Conservation (phyloP, 2,329 filamentous ascomycete species). For the Aspergillaceae sp. region DNA sequence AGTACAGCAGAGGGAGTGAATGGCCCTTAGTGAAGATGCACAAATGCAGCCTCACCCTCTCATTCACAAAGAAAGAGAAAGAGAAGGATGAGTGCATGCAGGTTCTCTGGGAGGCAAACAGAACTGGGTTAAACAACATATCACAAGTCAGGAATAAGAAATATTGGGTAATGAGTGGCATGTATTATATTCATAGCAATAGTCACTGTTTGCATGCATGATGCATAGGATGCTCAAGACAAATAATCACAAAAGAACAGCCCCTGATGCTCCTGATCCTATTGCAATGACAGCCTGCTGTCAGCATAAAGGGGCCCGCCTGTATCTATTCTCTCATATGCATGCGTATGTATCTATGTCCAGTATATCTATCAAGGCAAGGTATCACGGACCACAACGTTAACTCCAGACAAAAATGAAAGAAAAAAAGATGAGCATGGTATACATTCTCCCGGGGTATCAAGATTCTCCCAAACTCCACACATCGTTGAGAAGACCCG, state of each 20-base stretch:
- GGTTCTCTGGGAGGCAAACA: too few species aligned
- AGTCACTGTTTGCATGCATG: too few species aligned
- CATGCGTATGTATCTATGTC: conserved; percentile 4
- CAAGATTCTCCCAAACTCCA: conserved; percentile 17
- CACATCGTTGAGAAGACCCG: conserved; percentile 6
- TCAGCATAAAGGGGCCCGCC: background rate
- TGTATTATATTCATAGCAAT: too few species aligned
- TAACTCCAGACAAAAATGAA: background rate
- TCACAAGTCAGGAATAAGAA: too few species aligned
- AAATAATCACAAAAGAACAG: background rate
- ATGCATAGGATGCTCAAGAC: background rate
- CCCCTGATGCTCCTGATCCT: background rate
- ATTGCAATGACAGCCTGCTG: background rate
- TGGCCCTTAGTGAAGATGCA: background rate
- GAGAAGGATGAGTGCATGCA: too few species aligned
- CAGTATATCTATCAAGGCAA: conserved; percentile 1
- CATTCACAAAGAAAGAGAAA: too few species aligned
- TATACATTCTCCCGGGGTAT: conserved; percentile 17
- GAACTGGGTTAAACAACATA: too few species aligned
- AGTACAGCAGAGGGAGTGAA: background rate
- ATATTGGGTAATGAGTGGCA: too few species aligned
- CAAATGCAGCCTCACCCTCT: background rate
- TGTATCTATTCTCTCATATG: background rate
- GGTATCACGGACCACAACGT: background rate
- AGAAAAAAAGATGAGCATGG: background rate